These are phyloP conservation scores for Paecilomyces sp. DNA, from an alignment of 2,329 filamentous ascomycete genomes.

Conservation along the genomic window DNA sequence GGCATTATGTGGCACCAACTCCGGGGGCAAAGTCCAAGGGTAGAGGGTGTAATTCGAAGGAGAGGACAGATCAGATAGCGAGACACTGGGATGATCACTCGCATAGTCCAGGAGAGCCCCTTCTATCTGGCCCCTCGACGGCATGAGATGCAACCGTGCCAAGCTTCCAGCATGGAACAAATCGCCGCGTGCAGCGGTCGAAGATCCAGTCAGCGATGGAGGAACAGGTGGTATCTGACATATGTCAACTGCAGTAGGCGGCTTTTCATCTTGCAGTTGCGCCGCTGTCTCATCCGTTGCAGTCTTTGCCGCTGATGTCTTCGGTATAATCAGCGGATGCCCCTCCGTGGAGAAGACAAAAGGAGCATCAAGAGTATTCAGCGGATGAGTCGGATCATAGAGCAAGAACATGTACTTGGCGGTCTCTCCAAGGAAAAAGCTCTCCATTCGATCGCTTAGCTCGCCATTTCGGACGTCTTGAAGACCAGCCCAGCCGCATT, in stretches of 20 bases:
- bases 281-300: neutral
- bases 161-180: conserved; percentile 85
- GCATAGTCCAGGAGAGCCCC: conserved; percentile 50
- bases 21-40: conserved; percentile 81
- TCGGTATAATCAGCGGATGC: conserved; percentile 81
- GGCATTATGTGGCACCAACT: conserved; percentile 68
- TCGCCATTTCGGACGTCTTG: conserved; percentile 77
- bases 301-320: conserved; percentile 11
- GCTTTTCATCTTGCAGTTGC: conserved; percentile 1
- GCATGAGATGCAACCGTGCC: conserved; percentile 71
- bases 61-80: conserved; percentile 48
- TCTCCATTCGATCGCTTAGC: conserved; percentile 92
- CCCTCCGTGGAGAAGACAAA: conserved; percentile 96
- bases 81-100: conserved; percentile 48
- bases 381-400: conserved; percentile 75
- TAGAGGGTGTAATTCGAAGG: conserved; percentile 77
- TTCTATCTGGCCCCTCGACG: conserved; percentile 51
- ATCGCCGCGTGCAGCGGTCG: conserved; percentile 70
- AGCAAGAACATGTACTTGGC: conserved; percentile 92
- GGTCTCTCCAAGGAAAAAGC: conserved; percentile 95
- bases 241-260: conserved; percentile 34
- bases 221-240: conserved; percentile 59
- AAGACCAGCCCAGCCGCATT: conserved; percentile 88
- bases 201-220: conserved; percentile 66
- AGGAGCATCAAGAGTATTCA: conserved; percentile 78